These are phyloP conservation scores for Rhizopogon vinicolor DNA, from an alignment of 768 basidiomycete species.

Conservation along the genomic window DNA sequence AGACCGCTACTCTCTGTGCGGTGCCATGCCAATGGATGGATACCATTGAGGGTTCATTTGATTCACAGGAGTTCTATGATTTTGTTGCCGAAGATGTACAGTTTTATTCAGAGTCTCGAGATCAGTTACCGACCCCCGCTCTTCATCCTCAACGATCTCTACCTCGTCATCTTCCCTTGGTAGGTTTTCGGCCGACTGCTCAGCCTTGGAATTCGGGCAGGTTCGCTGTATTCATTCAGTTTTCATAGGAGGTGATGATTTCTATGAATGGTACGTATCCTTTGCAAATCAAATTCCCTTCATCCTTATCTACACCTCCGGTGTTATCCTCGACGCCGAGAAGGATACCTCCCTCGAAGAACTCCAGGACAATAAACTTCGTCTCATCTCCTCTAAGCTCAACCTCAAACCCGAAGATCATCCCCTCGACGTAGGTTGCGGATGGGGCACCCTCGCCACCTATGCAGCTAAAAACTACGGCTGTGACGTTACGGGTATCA, in stretches of 20 bases:
- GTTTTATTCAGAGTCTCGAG: too few species aligned
- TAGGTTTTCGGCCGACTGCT: too few species aligned
- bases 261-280: conserved; percentile 72
- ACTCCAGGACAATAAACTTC: conserved; percentile 97
- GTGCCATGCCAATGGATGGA: too few species aligned
- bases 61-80: too few species aligned
- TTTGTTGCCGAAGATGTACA: too few species aligned
- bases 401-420: conserved; percentile 82
- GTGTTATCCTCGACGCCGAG: conserved; percentile 70
- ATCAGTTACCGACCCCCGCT: too few species aligned
- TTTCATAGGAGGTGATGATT: conserved; percentile 81
- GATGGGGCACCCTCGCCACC: conserved; percentile 94
- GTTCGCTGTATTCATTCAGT: not conserved
- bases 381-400: conserved; percentile 92
- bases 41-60: too few species aligned
- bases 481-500: conserved; percentile 94
- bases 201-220: too few species aligned
- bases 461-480: conserved; percentile 97
- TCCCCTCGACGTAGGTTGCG: conserved; percentile 86
- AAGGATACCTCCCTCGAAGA: conserved; percentile 82
- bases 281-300: not conserved
- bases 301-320: conserved; percentile 70
- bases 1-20: too few species aligned
- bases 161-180: too few species aligned
- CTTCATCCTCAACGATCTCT: too few species aligned